Evolutionary conservation across 1,284 basidiomycete species (phyloP), one percentile per base, ranked within the genome.

Genomic region (Austropuccinia psidii): DNA sequence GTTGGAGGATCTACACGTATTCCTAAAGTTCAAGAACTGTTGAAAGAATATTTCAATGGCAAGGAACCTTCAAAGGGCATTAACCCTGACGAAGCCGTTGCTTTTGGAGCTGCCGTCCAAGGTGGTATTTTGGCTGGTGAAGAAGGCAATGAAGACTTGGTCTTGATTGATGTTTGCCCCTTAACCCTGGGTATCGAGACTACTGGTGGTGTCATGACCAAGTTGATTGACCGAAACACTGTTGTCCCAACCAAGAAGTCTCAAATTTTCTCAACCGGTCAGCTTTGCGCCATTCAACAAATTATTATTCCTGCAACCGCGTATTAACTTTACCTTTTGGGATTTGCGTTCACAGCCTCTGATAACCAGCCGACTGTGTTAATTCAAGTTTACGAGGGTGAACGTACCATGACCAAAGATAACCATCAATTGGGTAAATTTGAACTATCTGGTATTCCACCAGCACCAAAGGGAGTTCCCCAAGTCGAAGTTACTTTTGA

Each of bases 1-100:
- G 93, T 98, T 76, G 94, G 94, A 84, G 94, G 94, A 82, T 98
- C 94, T 15, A 97, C 94, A 76, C 92, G 94, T 88, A 98, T 98
- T 79, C 94, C 94, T 82, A 96, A 95, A 86, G 92, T 97, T 76
- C 94, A 97, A 81, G 90, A 94, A 80, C 89, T 98, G 80, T 87
- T 98, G 81, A 91, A 91, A 84, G 91, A 94, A 80, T 94, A 87
- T 85, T 95, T 95, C 81, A 79, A 82, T 77, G 89, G 90, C 81
- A 94, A 91, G 84, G 92, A 94, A 81, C 90, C 90, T 35, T 90
- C 89, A 69, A 91, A 90, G 85, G 89, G 90, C 77, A 93, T 93
- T 82, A 95, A 96, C 61, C 70, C 70, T n/a, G 70, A 73, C 50
- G 80, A 81, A 77, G 80, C 80, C 33, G 80, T 81, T 50, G 93